Conservation (phyloP, 1,284 basidiomycete genomes). For the Coniferiporia sulphurascens region DNA sequence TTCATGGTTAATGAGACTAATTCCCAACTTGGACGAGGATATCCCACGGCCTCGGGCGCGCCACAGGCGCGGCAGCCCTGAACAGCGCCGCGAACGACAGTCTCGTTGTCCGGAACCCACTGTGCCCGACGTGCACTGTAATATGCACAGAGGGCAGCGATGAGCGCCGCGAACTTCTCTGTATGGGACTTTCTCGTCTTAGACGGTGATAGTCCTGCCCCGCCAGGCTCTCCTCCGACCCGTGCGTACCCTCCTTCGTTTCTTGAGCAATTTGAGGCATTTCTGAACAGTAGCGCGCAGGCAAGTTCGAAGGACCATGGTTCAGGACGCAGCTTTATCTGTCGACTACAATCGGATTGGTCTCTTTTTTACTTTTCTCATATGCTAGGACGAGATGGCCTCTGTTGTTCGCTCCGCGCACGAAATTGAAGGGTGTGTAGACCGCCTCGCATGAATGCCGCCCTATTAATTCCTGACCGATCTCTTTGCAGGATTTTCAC, state of each 20-base stretch:
- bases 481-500: slow-evolving; percentile 68
- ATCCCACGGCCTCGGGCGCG: background rate
- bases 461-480: slow-evolving; percentile 22
- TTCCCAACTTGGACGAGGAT: background rate
- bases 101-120: too few species aligned
- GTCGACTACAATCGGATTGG: slow-evolving; percentile 72
- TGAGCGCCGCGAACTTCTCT: background rate
- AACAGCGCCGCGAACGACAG: background rate
- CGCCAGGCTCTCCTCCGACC: slow-evolving; percentile 56
- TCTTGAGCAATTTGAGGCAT: background rate
- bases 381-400: slow-evolving; percentile 86
- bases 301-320: slow-evolving; percentile 85
- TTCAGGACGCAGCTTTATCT: slow-evolving; percentile 87
- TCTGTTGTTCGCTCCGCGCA: slow-evolving; percentile 85
- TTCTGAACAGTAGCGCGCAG: slow-evolving; percentile 29
- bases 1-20: background rate
- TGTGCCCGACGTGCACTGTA: background rate
- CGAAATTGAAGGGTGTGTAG: slow-evolving; percentile 83
- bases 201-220: slow-evolving; percentile 28
- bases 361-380: slow-evolving; percentile 84
- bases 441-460: slow-evolving; percentile 21
- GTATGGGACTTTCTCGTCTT: background rate
- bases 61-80: background rate
- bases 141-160: background rate
- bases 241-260: slow-evolving; percentile 30